Evolutionary conservation across 2,329 filamentous ascomycete species (phyloP).

Genomic region (Tolypocladium guangdongense): DNA sequence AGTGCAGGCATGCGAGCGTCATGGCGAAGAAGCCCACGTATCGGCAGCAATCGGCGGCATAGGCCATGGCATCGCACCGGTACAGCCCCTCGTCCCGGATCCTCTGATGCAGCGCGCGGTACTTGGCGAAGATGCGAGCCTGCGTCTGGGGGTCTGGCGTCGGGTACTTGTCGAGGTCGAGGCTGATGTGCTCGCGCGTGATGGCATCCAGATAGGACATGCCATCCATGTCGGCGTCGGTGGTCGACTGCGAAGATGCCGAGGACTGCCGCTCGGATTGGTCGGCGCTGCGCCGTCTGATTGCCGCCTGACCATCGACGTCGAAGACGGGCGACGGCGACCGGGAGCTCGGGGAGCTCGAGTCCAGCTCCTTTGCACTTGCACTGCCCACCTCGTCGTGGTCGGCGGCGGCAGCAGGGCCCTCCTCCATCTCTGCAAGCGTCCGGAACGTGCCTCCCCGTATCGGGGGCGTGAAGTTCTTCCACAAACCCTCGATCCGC

Average conservation of each 20-base stretch:
- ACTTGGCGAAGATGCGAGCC: constrained; percentile 65
- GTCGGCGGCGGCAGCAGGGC: constrained; percentile 6
- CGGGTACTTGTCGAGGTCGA: constrained; percentile 75
- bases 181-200: constrained; percentile 60
- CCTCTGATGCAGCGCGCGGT: constrained; percentile 63
- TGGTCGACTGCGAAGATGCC: constrained; percentile 34
- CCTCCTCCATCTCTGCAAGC: constrained; percentile 24
- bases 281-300: constrained; percentile 17
- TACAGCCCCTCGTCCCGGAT: constrained; percentile 70
- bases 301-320: constrained; percentile 9
- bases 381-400: constrained; percentile 5
- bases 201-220: constrained; percentile 57
- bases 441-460: constrained; percentile 72
- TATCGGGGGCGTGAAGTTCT: constrained; percentile 82
- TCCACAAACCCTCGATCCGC: constrained; percentile 68
- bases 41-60: constrained; percentile 61
- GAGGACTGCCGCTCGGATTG: not conserved
- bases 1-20: constrained; percentile 49
- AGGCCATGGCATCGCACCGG: constrained; percentile 72
- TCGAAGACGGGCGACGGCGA: constrained; percentile 42
- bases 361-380: constrained; percentile 10
- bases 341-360: constrained; percentile 43
- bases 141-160: constrained; percentile 64
- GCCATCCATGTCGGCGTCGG: constrained; percentile 39
- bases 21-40: constrained; percentile 55